A percentile compares a stretch with the other conserved stretches of the same genome.
Evolutionary conservation across 2,329 filamentous ascomycete species (phyloP).

Genomic region (Sarocladium brachiariae): DNA sequence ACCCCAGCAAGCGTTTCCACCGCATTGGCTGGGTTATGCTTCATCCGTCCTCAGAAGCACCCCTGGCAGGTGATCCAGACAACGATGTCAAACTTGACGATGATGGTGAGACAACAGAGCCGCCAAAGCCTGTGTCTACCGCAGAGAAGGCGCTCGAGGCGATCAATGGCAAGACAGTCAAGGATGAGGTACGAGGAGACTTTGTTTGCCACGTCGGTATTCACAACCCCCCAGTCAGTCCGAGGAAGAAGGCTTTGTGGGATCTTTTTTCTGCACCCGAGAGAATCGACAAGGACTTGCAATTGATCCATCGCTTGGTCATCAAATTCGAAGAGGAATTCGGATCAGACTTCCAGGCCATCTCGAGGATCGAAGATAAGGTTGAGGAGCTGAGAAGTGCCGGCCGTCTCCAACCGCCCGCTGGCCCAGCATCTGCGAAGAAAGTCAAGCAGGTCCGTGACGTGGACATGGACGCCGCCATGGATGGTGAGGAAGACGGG

Average conservation of each 20-base stretch:
- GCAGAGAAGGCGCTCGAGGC: slow-evolving; percentile 85
- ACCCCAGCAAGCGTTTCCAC: slow-evolving; percentile 94
- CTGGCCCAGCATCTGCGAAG: slow-evolving; percentile 43
- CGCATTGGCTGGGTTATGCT: slow-evolving; percentile 98
- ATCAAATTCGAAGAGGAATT: slow-evolving; percentile 80
- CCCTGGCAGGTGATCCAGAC: slow-evolving; percentile 60
- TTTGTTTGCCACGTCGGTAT: slow-evolving; percentile 97
- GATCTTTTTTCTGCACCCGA: slow-evolving; percentile 93
- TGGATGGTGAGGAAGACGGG: slow-evolving; percentile 60
- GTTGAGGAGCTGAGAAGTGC: slow-evolving; percentile 74
- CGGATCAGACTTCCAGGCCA: slow-evolving; percentile 68
- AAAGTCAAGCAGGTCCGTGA: slow-evolving; percentile 56
- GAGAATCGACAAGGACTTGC: slow-evolving; percentile 82
- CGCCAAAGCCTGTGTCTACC: slow-evolving; percentile 47
- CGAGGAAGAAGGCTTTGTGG: slow-evolving; percentile 93
- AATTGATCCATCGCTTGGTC: slow-evolving; percentile 74
- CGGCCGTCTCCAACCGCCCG: slow-evolving; percentile 66
- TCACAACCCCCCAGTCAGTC: slow-evolving; percentile 78
- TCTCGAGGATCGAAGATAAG: slow-evolving; percentile 74
- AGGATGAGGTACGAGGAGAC: slow-evolving; percentile 87
- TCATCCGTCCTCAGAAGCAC: slow-evolving; percentile 66
- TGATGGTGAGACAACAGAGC: slow-evolving; percentile 50
- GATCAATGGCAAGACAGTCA: slow-evolving; percentile 96
- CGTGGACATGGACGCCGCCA: slow-evolving; percentile 52
- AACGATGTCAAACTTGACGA: slow-evolving; percentile 51